Percentiles rank a stretch among this genome's conserved stretches.
Conservation (phyloP, 2,329 filamentous ascomycete species). For the Huntiella omanensis region DNA sequence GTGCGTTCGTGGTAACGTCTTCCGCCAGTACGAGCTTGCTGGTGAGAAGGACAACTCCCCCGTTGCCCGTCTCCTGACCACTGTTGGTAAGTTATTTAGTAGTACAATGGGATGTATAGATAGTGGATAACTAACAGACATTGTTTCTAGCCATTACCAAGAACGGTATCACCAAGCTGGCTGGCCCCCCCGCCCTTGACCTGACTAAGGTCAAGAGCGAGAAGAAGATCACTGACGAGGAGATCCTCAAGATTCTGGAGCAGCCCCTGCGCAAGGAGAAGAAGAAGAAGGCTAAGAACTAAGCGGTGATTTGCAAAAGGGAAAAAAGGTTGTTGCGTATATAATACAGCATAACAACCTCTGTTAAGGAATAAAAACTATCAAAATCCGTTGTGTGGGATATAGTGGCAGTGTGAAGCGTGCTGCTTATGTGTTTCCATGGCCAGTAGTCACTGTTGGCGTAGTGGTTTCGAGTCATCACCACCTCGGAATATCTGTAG, state of each 20-base stretch:
- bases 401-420: conserved; percentile 3
- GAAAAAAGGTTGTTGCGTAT: neutral
- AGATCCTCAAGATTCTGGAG: conserved; percentile 85
- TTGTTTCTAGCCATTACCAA: conserved; percentile 65
- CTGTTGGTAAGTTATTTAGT: conserved; percentile 52
- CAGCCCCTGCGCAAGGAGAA: conserved; percentile 85
- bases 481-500: too few relatives aligned
- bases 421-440: neutral
- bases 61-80: conserved; percentile 76
- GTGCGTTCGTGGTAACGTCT: conserved; percentile 79
- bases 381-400: conserved; percentile 7
- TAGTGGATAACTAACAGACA: neutral
- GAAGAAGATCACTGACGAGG: conserved; percentile 95
- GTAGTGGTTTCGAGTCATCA: too few relatives aligned
- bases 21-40: conserved; percentile 90
- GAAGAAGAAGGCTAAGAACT: conserved; percentile 61
- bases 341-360: neutral
- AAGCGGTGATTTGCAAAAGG: conserved; percentile 11
- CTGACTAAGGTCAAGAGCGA: conserved; percentile 74
- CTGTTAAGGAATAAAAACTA: conserved; percentile 8
- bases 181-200: conserved; percentile 57
- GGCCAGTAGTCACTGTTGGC: too few relatives aligned
- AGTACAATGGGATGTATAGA: neutral
- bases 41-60: conserved; percentile 78
- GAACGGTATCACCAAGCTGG: conserved; percentile 80